A percentile compares a stretch with the other conserved stretches of the same genome.
Conservation (phyloP, 1,284 basidiomycete species). For the Cystobasidium sp. region DNA sequence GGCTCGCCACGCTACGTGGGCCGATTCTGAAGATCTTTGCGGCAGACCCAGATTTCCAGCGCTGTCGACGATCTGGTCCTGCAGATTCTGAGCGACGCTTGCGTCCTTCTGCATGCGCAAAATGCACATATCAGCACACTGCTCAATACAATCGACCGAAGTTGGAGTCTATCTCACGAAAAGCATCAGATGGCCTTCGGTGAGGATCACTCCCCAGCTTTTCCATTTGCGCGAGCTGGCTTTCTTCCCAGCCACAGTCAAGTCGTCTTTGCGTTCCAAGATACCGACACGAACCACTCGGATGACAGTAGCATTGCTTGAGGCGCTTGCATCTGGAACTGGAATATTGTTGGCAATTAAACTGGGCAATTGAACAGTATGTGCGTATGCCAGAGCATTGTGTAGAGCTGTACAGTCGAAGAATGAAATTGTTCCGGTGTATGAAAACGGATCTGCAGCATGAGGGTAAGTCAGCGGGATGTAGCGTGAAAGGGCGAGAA, state of each 20-base stretch:
- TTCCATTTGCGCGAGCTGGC: constrained; percentile 83
- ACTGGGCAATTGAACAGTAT: constrained; percentile 62
- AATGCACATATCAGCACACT: neutral
- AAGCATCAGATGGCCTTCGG: constrained; percentile 86
- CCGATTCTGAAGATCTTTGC: neutral
- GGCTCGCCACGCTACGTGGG: constrained; percentile 46
- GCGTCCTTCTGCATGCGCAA: constrained; percentile 66
- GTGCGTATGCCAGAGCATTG: constrained; percentile 70
- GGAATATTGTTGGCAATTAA: too few species aligned
- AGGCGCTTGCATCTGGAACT: too few species aligned
- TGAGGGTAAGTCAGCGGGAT: neutral
- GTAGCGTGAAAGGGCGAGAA: constrained; percentile 48
- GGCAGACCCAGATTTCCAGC: constrained; percentile 30
- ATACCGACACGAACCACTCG: constrained; percentile 82
- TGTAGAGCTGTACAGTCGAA: constrained; percentile 67
- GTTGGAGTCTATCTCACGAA: constrained; percentile 60
- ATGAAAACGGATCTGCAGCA: constrained; percentile 70
- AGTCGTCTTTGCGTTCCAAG: constrained; percentile 82
- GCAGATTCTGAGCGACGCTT: constrained; percentile 67
- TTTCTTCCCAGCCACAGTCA: constrained; percentile 75
- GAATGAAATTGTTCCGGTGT: constrained; percentile 69
- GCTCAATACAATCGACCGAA: too few species aligned
- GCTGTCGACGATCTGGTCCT: constrained; percentile 61
- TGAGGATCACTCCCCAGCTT: constrained; percentile 81
- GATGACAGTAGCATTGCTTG: constrained; percentile 56